phyloP scores from a whole-genome alignment of 805 yeast species.

The Spathaspora hagerdaliae region DNA sequence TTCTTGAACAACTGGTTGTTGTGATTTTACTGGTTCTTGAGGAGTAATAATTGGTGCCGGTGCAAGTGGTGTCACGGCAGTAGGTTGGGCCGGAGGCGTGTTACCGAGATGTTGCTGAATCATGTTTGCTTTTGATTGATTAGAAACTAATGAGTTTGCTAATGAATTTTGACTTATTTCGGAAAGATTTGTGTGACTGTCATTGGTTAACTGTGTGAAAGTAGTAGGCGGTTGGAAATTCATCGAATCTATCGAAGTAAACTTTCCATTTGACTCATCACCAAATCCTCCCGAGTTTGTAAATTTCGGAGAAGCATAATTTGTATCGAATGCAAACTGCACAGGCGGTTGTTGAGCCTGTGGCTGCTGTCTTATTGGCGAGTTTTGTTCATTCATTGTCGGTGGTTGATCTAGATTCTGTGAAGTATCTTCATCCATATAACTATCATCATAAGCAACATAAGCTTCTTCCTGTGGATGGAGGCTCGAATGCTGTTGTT shows the following conservation, averaged over 20 bases:
- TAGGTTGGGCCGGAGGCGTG: constrained; percentile 6
- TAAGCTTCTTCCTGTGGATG: neutral
- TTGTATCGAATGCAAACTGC: constrained; percentile 8
- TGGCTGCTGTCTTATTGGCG: constrained; percentile 11
- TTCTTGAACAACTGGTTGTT: constrained; percentile 11
- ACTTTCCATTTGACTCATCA: constrained; percentile 15
- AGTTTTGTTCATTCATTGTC: neutral
- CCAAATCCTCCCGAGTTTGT: constrained; percentile 1
- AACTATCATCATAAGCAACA: constrained; percentile 22
- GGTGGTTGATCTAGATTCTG: constrained; percentile 14
- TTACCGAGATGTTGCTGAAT: constrained; percentile 13
- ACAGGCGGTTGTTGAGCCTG: neutral
- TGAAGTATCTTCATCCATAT: constrained; percentile 38
- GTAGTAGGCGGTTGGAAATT: constrained; percentile 36
- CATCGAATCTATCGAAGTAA: constrained; percentile 35
- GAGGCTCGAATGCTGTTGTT: constrained; percentile 1
- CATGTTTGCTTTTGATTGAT: constrained; percentile 17
- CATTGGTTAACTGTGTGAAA: constrained; percentile 39
- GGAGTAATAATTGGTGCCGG: neutral
- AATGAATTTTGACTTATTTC: constrained; percentile 26
- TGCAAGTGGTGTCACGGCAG: neutral
- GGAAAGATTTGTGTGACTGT: constrained; percentile 36
- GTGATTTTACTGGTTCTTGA: constrained; percentile 1
- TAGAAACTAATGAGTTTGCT: constrained; percentile 16
- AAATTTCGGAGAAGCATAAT: constrained; percentile 10